Evolutionary conservation across 495 filamentous ascomycete genomes (phyloP), one percentile per base, ranked within the genome.

Genomic region (Talaromyces trachyspermus): DNA sequence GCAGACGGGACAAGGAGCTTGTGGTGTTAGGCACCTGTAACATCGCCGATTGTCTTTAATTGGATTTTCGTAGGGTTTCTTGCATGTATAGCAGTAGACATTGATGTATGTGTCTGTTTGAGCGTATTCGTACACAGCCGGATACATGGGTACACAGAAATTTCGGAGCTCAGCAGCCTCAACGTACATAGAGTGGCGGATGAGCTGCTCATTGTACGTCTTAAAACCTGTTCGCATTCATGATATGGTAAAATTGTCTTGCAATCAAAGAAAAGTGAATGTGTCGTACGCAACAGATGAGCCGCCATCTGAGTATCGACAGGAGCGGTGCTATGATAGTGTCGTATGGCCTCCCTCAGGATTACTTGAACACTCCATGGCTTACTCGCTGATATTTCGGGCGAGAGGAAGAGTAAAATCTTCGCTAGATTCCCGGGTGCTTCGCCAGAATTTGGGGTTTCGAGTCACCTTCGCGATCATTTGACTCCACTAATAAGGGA

Each of bases 161-260:
- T 86, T 80, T 3, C 85, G 82, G 11, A 89, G 71, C 24, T 83
- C 70, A 5, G 83, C 74, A 17, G 86, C 84, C 55, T 86, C 80
- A 29, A 78, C 58, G 55, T 82, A 80, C 58, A 88, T 74, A 35
- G 75, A 74, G 54, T 86, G 76, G 32, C 63, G 68, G 54, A 79
- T 71, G 0, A 89, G 76, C 4, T 79, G 76, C 24, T 72, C 68
- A 55, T 88, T 83, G 55, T 86, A 84, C 29, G 79, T 71, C 23
- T 75, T 69, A 48, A 86, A 71, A 87, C 75, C 22, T 74, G 48
- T 49, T 72, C 63, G 44, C 62, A 58, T 47, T 74, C 68, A 41
- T 66, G 58, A 33, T 58, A 58, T 0, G 66, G 67, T n/a, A 75
- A 58, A 6, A 75, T 71, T n/a, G 59, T 51, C 27, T 68, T 63